These are phyloP conservation scores for Vigna trinervia DNA, from an alignment of 306 rosid species.

Conservation along the genomic window DNA sequence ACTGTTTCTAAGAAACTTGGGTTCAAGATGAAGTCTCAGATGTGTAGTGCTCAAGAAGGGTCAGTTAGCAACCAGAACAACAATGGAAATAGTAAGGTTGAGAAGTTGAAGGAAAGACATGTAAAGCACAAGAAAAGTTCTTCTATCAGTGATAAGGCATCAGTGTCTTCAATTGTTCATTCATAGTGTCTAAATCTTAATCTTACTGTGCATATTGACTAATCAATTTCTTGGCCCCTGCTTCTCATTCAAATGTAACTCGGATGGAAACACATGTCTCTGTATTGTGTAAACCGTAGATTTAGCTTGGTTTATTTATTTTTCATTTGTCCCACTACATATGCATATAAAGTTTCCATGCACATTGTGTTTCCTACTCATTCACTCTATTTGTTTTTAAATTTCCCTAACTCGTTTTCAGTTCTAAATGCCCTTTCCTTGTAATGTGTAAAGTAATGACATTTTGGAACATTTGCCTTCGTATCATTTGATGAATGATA, in stretches of 20 bases:
- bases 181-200: slow-evolving; percentile 28
- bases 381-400: too few species aligned
- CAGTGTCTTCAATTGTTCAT: slow-evolving; percentile 37
- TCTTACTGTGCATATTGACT: not conserved
- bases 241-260: slow-evolving; percentile 45
- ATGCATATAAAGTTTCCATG: slow-evolving; percentile 39
- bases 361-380: slow-evolving; percentile 19
- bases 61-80: slow-evolving; percentile 78
- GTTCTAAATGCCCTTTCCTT: too few species aligned
- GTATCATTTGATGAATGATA: too few species aligned
- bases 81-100: slow-evolving; percentile 59
- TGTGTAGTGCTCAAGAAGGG: slow-evolving; percentile 99
- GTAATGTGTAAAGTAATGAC: too few species aligned
- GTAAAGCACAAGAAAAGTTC: slow-evolving; percentile 68
- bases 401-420: too few species aligned
- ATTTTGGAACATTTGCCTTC: too few species aligned
- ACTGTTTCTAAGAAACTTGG: slow-evolving; percentile 85
- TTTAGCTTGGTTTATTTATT: slow-evolving; percentile 19
- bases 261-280: slow-evolving; percentile 48
- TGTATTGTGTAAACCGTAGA: slow-evolving; percentile 49
- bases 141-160: slow-evolving; percentile 61
- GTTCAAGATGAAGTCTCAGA: slow-evolving; percentile 88
- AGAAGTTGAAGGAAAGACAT: slow-evolving; percentile 81
- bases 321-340: slow-evolving; percentile 25
- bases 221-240: slow-evolving; percentile 44